phyloP scores from a whole-genome alignment of 306 rosid species.

The Styphnolobium japonicum region DNA sequence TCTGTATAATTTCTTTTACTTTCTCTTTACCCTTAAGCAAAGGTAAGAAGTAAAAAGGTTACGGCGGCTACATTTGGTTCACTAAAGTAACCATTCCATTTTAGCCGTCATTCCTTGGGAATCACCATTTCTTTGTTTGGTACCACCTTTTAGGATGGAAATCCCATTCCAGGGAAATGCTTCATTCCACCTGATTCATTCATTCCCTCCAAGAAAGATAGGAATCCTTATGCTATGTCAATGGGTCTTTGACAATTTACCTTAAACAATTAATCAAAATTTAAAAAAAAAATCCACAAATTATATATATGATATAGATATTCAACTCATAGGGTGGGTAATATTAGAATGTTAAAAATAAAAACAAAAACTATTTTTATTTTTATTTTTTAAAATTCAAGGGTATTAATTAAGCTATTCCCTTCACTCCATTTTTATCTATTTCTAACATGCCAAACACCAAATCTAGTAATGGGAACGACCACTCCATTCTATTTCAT shows the following conservation, averaged over 20 bases:
- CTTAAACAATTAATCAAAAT: not conserved
- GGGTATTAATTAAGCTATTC: not conserved
- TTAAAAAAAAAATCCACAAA: not conserved
- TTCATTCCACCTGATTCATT: not conserved
- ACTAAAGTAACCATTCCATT: not conserved
- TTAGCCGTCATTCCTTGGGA: not conserved
- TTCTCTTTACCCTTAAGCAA: not conserved
- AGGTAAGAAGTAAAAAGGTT: not conserved
- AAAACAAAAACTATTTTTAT: not conserved
- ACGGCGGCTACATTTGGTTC: not conserved
- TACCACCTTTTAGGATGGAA: not conserved
- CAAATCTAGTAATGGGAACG: not conserved
- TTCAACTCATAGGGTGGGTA: not conserved
- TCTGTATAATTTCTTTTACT: not conserved
- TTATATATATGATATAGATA: not conserved
- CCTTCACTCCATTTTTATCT: not conserved
- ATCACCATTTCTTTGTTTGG: not conserved
- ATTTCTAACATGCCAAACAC: not conserved
- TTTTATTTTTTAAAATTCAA: not conserved
- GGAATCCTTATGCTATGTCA: not conserved
- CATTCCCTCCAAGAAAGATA: not conserved
- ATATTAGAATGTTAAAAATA: not conserved
- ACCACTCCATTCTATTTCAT: not conserved
- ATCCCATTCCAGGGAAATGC: not conserved
- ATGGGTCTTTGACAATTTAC: not conserved